A percentile compares a stretch with the other conserved stretches of the same genome.
These are phyloP conservation scores for Cytospora paraplurivora DNA, from an alignment of 2,329 filamentous ascomycete genomes.

Conservation along the genomic window DNA sequence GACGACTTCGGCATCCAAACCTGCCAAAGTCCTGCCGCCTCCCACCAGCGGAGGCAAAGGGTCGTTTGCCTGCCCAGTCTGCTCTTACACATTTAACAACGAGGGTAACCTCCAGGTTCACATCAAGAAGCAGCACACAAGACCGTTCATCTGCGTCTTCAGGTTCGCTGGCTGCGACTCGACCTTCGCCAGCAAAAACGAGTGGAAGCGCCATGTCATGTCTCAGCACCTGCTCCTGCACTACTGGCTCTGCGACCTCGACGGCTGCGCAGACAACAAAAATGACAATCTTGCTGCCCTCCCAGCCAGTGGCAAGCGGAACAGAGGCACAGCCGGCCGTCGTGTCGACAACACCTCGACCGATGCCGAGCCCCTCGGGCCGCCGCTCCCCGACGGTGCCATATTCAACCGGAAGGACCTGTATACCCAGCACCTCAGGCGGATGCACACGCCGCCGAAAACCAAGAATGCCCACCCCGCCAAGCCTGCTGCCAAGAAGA, in stretches of 20 bases:
- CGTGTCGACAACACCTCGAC: slow-evolving; percentile 12
- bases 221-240: slow-evolving; percentile 77
- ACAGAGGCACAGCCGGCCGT: slow-evolving; percentile 14
- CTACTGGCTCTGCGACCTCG: slow-evolving; percentile 76
- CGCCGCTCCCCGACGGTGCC: slow-evolving; percentile 54
- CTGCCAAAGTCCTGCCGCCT: slow-evolving; percentile 23
- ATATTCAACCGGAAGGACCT: slow-evolving; percentile 90
- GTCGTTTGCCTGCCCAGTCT: slow-evolving; percentile 41
- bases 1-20: slow-evolving; percentile 21
- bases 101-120: slow-evolving; percentile 50
- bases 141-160: slow-evolving; percentile 77
- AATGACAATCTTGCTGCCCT: slow-evolving; percentile 35
- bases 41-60: slow-evolving; percentile 18
- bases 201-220: slow-evolving; percentile 89
- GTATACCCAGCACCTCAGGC: slow-evolving; percentile 82
- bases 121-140: slow-evolving; percentile 55
- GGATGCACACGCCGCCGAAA: slow-evolving; percentile 71
- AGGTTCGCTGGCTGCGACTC: slow-evolving; percentile 72
- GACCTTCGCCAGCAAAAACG: slow-evolving; percentile 81
- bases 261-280: slow-evolving; percentile 48
- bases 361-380: slow-evolving; percentile 25
- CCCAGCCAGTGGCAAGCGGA: slow-evolving; percentile 29
- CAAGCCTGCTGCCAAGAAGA: slow-evolving; percentile 15
- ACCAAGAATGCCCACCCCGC: slow-evolving; percentile 37
- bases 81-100: slow-evolving; percentile 49